Evolutionary conservation across 768 basidiomycete species (phyloP), one percentile per base, ranked within the genome.

Genomic region (Mycena alexandri): DNA sequence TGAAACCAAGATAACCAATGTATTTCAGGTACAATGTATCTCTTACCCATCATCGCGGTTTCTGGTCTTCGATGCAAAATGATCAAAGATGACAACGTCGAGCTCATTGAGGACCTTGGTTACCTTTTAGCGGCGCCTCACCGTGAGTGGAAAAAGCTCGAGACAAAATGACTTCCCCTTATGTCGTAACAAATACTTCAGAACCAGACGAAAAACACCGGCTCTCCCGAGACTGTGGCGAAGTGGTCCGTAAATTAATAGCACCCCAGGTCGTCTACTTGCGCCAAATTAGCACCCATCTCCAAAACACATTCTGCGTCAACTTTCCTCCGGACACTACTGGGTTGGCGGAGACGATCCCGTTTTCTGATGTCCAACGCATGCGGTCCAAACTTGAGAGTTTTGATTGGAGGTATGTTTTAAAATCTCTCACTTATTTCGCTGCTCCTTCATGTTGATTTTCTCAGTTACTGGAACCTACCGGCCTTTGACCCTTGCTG

Each of bases 11-110:
- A n/a, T n/a, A n/a, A n/a, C n/a, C n/a, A 13, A 11, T n/a, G 19
- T 17, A 8, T 55, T 12, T 5, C 19, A 63, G 61, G 25, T 13
- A 63, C 52, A 33, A 55, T 54, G 43, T 63, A 55, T 41, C 46
- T 63, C 16, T 5, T 63, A 22, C 52, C 61, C 1, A 22, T 63
- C 16, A 63, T 63, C 8, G 61, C 61, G 0, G 42, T 25, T 6
- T 46, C 33, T 16, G 43, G 25, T 0, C 36, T 63, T 2, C 13
- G 42, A 1, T 3, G 5, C 17, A 14, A 16, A 3, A 22, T 63
- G 3, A 55, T 52, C 38, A 63, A 63, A 24, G 22, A 19, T 0
- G 61, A 63, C 7, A 11, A 14, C 10, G 16, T 55, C 11, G 61
- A 55, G 1, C 16, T 14, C 6, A 48, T 63, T 10, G 43, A 63